Evolutionary conservation across 139 green algal genomes (phyloP), one percentile per base, ranked within the genome.

Genomic region (Micractinium conductrix): DNA sequence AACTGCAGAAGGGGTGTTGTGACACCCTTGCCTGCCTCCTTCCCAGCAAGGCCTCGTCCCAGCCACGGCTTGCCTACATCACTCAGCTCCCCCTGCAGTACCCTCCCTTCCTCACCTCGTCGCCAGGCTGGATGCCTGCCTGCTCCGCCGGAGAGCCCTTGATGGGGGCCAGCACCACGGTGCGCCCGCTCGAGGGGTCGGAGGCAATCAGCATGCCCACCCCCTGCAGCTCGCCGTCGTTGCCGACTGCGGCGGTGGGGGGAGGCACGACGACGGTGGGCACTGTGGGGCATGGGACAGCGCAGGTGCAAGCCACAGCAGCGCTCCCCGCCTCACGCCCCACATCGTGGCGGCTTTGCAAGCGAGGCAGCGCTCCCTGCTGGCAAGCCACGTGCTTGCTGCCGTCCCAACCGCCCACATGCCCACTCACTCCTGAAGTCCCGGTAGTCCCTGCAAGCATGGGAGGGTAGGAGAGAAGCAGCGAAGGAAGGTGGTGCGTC

Each of bases 191-290:
- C n/a, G 38, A 55, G 26, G 93, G 89, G 73, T 94, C 89, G 45
- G 81, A 88, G 28, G 95, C 96, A 68, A 99, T 96, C 19, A 99
- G 88, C 81, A 99, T 88, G 48, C 96, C 96, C 43, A 99, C 96
- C 10, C 96, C 96, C 85, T 98, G 92, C 80, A 99, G 89, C 90
- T 97, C 92, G 24, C 96, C 96, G 60, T 98, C 94, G 38, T 87
- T 93, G 83, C 83, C 91, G 5, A 98, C n/a, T n/a, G n/a, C n/a
- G n/a, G n/a, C n/a, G n/a, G n/a, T n/a, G n/a, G n/a, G n/a, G n/a
- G n/a, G n/a, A n/a, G n/a, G n/a, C n/a, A n/a, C n/a, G n/a, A n/a
- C n/a, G n/a, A n/a, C n/a, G n/a, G n/a, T n/a, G n/a, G n/a, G n/a
- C n/a, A n/a, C n/a, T n/a, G n/a, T n/a, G n/a, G n/a, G n/a, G n/a